Evolutionary conservation across 139 green algal genomes (phyloP), one percentile per base, ranked within the genome.

Genomic region (Trebouxia sp.): DNA sequence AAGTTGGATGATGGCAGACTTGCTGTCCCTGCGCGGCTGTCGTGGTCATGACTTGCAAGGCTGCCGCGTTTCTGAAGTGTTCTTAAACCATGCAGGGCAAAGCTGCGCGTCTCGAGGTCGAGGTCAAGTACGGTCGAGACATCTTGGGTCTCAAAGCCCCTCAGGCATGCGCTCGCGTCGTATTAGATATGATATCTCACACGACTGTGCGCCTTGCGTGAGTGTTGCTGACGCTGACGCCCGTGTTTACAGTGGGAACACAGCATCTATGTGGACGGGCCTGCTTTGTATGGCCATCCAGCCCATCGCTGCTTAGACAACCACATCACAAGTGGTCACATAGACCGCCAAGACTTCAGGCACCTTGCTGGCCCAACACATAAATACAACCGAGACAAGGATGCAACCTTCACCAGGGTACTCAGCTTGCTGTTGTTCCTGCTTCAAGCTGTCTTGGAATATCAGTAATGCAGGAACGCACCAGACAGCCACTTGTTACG

Each of bases 331-430:
- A 11, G 32, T 22, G 5, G 35, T 3, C 62, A 72, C 20, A 72
- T 72, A 26, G 3, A 72, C 12, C 62, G 32, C 2, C 0, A 30
- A 35, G 62, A 72, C 35, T 72, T 72, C 62, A n/a, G 62, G 11
- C 62, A 45, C 12, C 62, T 72, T 28, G 35, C 62, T 45, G 32
- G 35, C 14, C 62, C 62, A 43, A 72, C 62, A 39, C 62, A 72
- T 22, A 32, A 72, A 15, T 72, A 72, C 35, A 28, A 35, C 5
- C 20, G 7, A 35, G 26, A 72, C 1, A 72, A 45, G 62, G 62
- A 43, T 11, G 62, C 62, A 45, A 35, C 62, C 15, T 72, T 72
- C 32, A 72, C 32, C 26, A 72, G 62, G 62, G 62, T 72, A n/a
- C 42, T 41, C 3, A 28, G 62, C 12, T 41, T 14, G n/a, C n/a